Evolutionary conservation across 345 rosid species (phyloP).

Genomic region (Camelina neglecta): DNA sequence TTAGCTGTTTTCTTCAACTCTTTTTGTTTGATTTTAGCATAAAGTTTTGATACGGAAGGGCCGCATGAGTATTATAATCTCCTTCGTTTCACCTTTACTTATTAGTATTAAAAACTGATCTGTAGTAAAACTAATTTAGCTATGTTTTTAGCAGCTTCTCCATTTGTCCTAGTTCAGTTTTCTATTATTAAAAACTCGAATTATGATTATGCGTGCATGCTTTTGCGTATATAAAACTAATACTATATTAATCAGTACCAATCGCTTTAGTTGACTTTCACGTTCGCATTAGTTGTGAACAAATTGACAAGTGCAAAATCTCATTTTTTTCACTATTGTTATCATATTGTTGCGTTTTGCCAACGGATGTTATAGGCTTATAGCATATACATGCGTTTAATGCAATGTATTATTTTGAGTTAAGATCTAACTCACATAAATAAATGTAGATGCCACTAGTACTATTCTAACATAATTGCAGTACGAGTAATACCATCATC

Average conservation of each 20-base stretch:
- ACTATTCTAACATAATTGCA: no score
- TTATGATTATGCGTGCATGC: background rate
- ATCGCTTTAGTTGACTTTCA: slow-evolving; percentile 25
- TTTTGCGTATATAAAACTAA: background rate
- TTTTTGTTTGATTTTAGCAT: slow-evolving; percentile 3
- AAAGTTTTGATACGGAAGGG: background rate
- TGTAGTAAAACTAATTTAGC: background rate
- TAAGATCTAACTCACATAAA: no score
- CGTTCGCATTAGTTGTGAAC: background rate
- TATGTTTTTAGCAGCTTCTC: slow-evolving; percentile 14
- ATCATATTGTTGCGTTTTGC: background rate
- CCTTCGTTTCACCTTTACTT: background rate
- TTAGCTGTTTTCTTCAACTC: slow-evolving; percentile 28
- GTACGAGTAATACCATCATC: no score
- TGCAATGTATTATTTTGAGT: no score
- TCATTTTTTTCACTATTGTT: background rate
- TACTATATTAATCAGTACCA: background rate
- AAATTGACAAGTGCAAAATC: slow-evolving; percentile 26
- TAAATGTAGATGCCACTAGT: no score
- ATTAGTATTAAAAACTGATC: background rate
- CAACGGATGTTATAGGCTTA: background rate
- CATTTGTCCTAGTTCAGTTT: slow-evolving; percentile 3
- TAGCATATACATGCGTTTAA: no score
- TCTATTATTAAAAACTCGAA: background rate
- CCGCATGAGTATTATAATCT: background rate